Conservation (phyloP, 441 rosid species). For the Kokia cookei region DNA sequence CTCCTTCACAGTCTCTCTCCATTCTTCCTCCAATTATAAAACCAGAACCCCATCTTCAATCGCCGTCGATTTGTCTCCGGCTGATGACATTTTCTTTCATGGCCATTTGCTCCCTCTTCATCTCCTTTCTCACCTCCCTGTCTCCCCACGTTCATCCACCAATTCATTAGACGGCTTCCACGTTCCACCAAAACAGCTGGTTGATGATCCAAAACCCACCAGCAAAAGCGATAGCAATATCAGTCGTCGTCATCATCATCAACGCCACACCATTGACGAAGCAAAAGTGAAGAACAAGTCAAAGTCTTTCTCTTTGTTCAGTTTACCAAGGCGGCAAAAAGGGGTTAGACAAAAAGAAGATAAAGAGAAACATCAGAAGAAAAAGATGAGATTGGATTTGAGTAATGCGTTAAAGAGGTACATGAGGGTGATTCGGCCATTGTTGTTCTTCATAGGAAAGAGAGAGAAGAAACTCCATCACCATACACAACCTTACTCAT, state of each 20-base stretch:
- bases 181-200: constrained; percentile 43
- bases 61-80: constrained; percentile 80
- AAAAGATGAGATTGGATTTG: constrained; percentile 49
- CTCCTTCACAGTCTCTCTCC: constrained; percentile 75
- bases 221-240: constrained; percentile 10
- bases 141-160: constrained; percentile 69
- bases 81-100: constrained; percentile 96
- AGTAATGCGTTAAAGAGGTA: constrained; percentile 57
- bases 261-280: constrained; percentile 9
- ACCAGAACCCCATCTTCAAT: constrained; percentile 34
- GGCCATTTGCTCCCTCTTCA: constrained; percentile 96
- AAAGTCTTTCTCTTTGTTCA: constrained; percentile 65
- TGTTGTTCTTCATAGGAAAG: constrained; percentile 44
- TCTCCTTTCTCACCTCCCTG: constrained; percentile 81
- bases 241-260: background rate
- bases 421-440: constrained; percentile 54
- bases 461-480: constrained; percentile 38
- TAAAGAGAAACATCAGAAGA: constrained; percentile 32
- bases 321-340: constrained; percentile 46
- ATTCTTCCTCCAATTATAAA: constrained; percentile 35
- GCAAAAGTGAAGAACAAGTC: constrained; percentile 35
- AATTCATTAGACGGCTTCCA: constrained; percentile 58
- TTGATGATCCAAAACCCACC: constrained; percentile 22
- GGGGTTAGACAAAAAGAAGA: constrained; percentile 32
- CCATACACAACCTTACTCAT: constrained; percentile 40